Conservation (phyloP, 2,329 filamentous ascomycete genomes). For the Verticillium alfalfae region DNA sequence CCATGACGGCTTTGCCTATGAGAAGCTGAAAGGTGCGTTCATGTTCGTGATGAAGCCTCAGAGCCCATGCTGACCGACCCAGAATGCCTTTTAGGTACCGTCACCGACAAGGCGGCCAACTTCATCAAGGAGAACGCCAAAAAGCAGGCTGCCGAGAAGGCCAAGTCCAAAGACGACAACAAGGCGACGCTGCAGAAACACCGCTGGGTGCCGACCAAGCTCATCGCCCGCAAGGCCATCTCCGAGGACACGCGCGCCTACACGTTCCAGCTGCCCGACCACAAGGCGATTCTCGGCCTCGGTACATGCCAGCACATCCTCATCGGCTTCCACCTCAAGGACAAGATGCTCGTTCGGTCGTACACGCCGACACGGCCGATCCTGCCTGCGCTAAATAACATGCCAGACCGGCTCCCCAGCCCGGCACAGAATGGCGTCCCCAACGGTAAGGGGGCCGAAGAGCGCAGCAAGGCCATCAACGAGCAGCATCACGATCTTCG, state of each 20-base stretch:
- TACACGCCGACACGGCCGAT: conserved; percentile 46
- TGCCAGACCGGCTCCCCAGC: neutral
- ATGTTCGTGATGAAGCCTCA: neutral
- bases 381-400: conserved; percentile 13
- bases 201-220: conserved; percentile 39
- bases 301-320: conserved; percentile 47
- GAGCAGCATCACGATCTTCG: neutral
- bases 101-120: conserved; percentile 41
- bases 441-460: neutral
- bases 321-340: conserved; percentile 45
- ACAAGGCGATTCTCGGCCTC: conserved; percentile 35
- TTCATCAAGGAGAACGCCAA: conserved; percentile 39
- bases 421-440: neutral
- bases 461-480: neutral
- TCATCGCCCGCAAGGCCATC: conserved; percentile 27
- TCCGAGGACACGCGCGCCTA: conserved; percentile 39
- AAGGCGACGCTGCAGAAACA: conserved; percentile 33
- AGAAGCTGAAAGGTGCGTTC: conserved; percentile 35
- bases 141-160: conserved; percentile 28
- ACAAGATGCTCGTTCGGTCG: conserved; percentile 42
- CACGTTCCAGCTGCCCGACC: conserved; percentile 37
- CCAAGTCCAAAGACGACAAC: conserved; percentile 16
- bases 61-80: neutral
- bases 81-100: conserved; percentile 43
- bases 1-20: conserved; percentile 43